phyloP scores from a whole-genome alignment of 768 basidiomycete species.

The Leccinum obscurum region DNA sequence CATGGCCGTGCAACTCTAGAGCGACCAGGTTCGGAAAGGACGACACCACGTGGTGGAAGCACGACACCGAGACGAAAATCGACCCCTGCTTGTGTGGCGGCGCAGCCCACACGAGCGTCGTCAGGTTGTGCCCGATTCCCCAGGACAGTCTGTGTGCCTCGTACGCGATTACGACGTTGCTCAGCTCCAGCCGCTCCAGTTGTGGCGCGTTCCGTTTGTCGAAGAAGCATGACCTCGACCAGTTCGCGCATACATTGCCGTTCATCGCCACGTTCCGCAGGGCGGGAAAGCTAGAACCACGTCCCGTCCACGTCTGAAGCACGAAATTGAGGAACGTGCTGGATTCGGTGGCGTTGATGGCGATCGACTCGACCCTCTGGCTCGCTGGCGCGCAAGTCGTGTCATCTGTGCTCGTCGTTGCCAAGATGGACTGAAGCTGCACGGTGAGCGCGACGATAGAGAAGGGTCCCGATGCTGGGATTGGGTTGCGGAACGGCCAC shows the following conservation, averaged over 20 bases:
- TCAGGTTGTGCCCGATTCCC: slow-evolving; percentile 16
- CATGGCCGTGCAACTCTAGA: slow-evolving; percentile 21
- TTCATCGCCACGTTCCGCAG: slow-evolving; percentile 12
- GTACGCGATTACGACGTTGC: slow-evolving; percentile 8
- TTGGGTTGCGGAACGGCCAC: slow-evolving; percentile 20
- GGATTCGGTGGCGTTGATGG: slow-evolving; percentile 17
- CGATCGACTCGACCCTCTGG: slow-evolving; percentile 16
- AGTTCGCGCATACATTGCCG: slow-evolving; percentile 17
- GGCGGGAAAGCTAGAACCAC: slow-evolving; percentile 12
- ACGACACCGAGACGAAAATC: slow-evolving; percentile 15
- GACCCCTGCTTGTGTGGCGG: slow-evolving; percentile 8
- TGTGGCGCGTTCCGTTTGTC: slow-evolving; percentile 15
- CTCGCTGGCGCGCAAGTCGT: slow-evolving; percentile 4
- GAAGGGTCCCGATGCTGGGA: slow-evolving; percentile 4
- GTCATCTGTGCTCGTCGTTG: slow-evolving; percentile 1
- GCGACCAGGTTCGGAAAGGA: slow-evolving; percentile 22
- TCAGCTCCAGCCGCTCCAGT: slow-evolving; percentile 18
- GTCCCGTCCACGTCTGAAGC: slow-evolving; percentile 20
- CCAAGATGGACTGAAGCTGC: slow-evolving; percentile 20
- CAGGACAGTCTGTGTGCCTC: slow-evolving; percentile 10
- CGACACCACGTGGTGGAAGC: slow-evolving; percentile 19
- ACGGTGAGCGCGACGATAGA: slow-evolving; percentile 17
- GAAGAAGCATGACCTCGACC: slow-evolving; percentile 23
- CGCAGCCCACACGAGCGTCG: slow-evolving; percentile 27
- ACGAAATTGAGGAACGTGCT: slow-evolving; percentile 20